phyloP scores from a whole-genome alignment of 2,329 filamentous ascomycete genomes.

The Pyrenophora teres region DNA sequence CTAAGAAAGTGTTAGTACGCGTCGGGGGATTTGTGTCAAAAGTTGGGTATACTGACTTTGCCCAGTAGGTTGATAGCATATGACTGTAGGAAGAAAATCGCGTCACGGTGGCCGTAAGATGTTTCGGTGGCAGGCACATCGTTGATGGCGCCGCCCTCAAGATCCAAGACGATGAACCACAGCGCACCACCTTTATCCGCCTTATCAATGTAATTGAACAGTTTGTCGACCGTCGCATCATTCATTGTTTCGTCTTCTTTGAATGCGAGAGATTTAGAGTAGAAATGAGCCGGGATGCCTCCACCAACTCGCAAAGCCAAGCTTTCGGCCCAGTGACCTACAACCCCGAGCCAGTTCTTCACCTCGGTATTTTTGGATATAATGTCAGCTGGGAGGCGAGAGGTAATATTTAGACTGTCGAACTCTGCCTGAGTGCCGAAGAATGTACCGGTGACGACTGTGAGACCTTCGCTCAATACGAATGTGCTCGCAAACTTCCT shows the following conservation, averaged over 20 bases:
- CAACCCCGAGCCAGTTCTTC: conserved; percentile 42
- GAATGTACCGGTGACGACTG: conserved; percentile 41
- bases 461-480: conserved; percentile 36
- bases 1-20: background rate
- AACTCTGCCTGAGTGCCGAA: conserved; percentile 42
- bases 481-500: conserved; percentile 43
- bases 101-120: conserved; percentile 41
- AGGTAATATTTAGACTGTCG: conserved; percentile 40
- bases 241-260: conserved; percentile 39
- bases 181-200: conserved; percentile 39
- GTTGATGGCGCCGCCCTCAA: conserved; percentile 42
- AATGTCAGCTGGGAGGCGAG: conserved; percentile 26
- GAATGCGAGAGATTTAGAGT: conserved; percentile 44
- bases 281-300: conserved; percentile 40
- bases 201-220: conserved; percentile 40
- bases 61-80: conserved; percentile 46
- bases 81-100: conserved; percentile 43
- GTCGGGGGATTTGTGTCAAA: background rate
- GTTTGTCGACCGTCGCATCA: conserved; percentile 35
- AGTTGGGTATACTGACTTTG: conserved; percentile 2
- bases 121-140: conserved; percentile 40
- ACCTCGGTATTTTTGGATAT: conserved; percentile 30
- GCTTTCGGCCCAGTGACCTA: conserved; percentile 43
- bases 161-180: conserved; percentile 45
- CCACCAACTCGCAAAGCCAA: conserved; percentile 36